phyloP scores from a whole-genome alignment of 192 early-diverging fungal species.

The Tieghemiomyces parasiticus region DNA sequence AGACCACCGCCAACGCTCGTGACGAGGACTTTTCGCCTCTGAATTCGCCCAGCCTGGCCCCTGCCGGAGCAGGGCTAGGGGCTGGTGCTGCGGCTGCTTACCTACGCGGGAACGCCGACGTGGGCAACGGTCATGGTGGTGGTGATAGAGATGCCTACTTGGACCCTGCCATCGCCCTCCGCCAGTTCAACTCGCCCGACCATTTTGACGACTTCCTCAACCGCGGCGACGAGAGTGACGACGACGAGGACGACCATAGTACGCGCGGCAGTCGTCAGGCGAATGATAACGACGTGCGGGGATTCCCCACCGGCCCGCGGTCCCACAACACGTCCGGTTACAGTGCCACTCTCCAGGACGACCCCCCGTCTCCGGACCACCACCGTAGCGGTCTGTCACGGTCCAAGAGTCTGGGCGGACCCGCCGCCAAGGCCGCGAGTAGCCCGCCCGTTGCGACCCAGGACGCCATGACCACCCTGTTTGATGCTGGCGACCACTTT shows the following conservation, averaged over 20 bases:
- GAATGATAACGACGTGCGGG: too few species aligned
- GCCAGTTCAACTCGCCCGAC: background rate
- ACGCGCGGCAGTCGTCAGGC: too few species aligned
- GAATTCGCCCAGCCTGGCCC: background rate
- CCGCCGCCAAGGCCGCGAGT: too few species aligned
- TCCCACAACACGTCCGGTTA: too few species aligned
- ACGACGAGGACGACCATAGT: background rate
- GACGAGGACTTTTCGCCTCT: slow-evolving; percentile 25
- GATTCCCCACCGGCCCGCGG: too few species aligned
- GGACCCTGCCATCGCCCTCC: slow-evolving; percentile 7
- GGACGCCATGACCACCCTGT: slow-evolving; percentile 1
- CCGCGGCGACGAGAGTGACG: background rate
- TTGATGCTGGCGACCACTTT: background rate
- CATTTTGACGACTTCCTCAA: slow-evolving; percentile 4
- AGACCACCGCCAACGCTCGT: slow-evolving; percentile 50
- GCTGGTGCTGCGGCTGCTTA: background rate
- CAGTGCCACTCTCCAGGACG: too few species aligned
- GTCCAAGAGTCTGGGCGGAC: too few species aligned
- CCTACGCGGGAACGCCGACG: background rate
- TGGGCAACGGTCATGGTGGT: background rate
- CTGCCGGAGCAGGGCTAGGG: background rate
- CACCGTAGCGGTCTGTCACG: too few species aligned
- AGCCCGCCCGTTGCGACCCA: too few species aligned
- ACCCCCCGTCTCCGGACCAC: too few species aligned
- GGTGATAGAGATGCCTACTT: background rate